Evolutionary conservation across 208 protist genomes (phyloP), one percentile per base, ranked within the genome.

Genomic region (Trypanosoma congolense): DNA sequence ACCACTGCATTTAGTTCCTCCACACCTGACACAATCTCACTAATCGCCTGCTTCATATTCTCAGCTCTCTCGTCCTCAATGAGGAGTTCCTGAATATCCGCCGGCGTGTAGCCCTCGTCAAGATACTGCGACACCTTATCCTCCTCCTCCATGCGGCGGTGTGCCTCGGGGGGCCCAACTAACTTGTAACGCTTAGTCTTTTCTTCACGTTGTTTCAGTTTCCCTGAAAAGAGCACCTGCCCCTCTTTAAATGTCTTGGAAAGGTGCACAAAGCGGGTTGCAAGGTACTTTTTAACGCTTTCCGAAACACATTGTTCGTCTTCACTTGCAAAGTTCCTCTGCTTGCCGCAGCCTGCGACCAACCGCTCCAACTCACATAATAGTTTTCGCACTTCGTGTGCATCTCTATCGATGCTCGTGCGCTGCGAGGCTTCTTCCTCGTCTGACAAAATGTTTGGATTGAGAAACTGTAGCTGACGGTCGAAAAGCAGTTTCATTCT

Each of bases 1-100:
- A 96, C 96, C 75, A 96, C 87, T 21, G 52, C 26, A 47, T 92
- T 79, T 21, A 96, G 65, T 35, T 97, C 87, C 29, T 85, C 75
- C n/a, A 97, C 73, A 51, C 74, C 87, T 12, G 66, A 49, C 10
- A 90, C 46, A 43, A 97, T 85, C 14, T 87, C 75, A 47, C 80
- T 69, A 21, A 97, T 72, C 41, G 93, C 90, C 18, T 80, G 67
- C 50, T 56, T 85, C 2, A 80, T 47, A 18, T 92, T 66, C 29
- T 83, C 46, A 14, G 83, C 72, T 6, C 55, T 65, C 50, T 71
- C 65, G 4, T 92, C 79, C 48, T 92, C 80, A 0, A 80, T 22
- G 1, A 92, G 71, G 19, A 97, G 61, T 12, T 67, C 73, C 38
- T 83, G 63, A 26, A 95, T 78, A 54, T 96, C 79, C n/a, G 50